A percentile compares a stretch with the other conserved stretches of the same genome.
Evolutionary conservation across 345 rosid genomes (phyloP).

Genomic region (Hypericum perforatum): DNA sequence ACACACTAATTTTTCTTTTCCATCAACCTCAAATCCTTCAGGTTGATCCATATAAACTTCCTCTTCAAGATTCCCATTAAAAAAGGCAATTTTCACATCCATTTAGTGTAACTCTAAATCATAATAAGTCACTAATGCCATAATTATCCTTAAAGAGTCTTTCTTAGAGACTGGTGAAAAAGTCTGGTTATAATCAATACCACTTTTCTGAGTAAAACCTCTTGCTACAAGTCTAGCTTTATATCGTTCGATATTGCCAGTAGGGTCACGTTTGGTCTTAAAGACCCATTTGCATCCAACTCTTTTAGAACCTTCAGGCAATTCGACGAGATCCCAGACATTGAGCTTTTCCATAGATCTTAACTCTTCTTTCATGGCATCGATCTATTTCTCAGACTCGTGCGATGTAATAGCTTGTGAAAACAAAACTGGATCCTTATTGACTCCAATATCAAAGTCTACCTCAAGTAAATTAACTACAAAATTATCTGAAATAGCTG

Average conservation of each 20-base stretch:
- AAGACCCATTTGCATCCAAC: not conserved
- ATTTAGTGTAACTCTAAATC: not conserved
- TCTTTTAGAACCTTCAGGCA: not conserved
- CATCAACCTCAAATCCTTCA: not conserved
- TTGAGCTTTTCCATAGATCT: not conserved
- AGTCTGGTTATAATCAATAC: not conserved
- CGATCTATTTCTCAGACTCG: not conserved
- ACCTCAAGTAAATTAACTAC: not conserved
- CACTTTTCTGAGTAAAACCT: slow-evolving; percentile 2
- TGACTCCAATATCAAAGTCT: not conserved
- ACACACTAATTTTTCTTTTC: not conserved
- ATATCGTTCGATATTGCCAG: not conserved
- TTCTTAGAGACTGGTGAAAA: slow-evolving; percentile 1
- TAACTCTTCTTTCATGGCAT: not conserved
- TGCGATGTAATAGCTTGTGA: not conserved
- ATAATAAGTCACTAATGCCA: not conserved
- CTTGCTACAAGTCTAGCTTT: slow-evolving; percentile 8
- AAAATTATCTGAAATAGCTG: not conserved
- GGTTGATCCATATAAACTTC: slow-evolving; percentile 4
- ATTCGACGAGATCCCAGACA: not conserved
- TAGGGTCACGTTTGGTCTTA: not conserved
- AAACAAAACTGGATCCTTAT: not conserved
- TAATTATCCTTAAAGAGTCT: slow-evolving; percentile 4
- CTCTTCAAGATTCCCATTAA: not conserved
- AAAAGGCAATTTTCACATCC: too few relatives aligned